Base-by-base conservation (phyloP, 805 yeast species). In the Barnettozyma sp. region DNA sequence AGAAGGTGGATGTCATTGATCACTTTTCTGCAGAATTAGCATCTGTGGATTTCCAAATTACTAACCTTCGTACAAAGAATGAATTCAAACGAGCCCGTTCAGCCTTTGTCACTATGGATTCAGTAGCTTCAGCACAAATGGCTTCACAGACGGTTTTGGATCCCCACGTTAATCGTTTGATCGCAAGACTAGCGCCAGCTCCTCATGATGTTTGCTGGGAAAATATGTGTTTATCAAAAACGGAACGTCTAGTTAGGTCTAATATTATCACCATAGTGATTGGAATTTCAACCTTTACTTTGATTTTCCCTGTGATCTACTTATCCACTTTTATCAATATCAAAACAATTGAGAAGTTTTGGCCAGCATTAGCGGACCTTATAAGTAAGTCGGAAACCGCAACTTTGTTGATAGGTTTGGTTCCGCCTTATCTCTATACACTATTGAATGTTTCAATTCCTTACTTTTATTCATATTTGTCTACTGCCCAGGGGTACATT, bases 141-240 rank as follows among this genome's bases (percentile, higher is more conserved):
- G 80, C 90, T 24, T 96, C 97, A 0, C 98, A 92, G 57, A 90
- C 97, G 0, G 88, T 90, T 0, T 58, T 92, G 37, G 96, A 88
- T 53, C 97, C 97, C 1, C 73, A 83, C 38, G 85, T 92, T 11
- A 78, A 83, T 53, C 81, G 79, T 38, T 66, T 92, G 35, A 84
- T 88, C 31, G 82, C 96, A 5, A 67, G 71, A 25, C 64, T 87
- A 37, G 98, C 97, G 1, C 97, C 97, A 0, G 94, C 97, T 2
- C 97, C 98, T 3, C 90, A 82, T 52, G 98, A 90, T 56, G 82
- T 90, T 9, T 74, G 85, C 30, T 90, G 98, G 98, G 82, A 78
- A 38, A 86, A 88, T 50, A 71, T 86, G 21, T 83, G 90, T 49
- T 62, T 88, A 52, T 76, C 94, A 1, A 69, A 92, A 37, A 63